These are phyloP conservation scores for Alternaria consortialis DNA, from an alignment of 2,329 filamentous ascomycete genomes.

Conservation along the genomic window DNA sequence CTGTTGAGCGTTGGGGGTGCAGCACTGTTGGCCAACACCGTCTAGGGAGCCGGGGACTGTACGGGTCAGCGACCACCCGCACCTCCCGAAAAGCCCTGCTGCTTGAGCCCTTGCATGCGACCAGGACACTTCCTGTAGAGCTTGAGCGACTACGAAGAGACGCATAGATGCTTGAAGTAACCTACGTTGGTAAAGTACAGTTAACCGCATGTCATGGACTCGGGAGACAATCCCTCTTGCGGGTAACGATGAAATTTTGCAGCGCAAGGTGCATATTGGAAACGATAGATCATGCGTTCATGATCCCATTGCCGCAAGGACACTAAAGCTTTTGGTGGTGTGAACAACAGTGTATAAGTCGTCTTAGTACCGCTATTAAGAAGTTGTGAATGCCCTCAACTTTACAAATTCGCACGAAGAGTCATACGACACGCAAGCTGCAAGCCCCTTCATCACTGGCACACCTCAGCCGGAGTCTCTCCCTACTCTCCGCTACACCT, in stretches of 20 bases:
- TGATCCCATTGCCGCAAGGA: neutral
- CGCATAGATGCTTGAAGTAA: neutral
- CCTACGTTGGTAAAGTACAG: neutral
- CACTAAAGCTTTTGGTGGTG: neutral
- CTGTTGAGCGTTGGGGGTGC: slow-evolving; percentile 21
- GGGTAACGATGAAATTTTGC: neutral
- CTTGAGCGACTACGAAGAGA: neutral
- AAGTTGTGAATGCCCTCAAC: slow-evolving; percentile 5
- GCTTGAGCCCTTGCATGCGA: slow-evolving; percentile 8
- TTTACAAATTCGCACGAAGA: slow-evolving; percentile 11
- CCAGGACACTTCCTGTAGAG: neutral
- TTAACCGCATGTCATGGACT: neutral
- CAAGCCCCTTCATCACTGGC: slow-evolving; percentile 19
- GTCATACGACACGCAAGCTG: slow-evolving; percentile 17
- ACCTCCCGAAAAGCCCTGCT: slow-evolving; percentile 4
- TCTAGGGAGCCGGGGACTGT: slow-evolving; percentile 6
- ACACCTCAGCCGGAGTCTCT: slow-evolving; percentile 32
- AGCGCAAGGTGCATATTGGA: neutral
- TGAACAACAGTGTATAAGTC: neutral
- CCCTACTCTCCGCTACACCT: slow-evolving; percentile 38
- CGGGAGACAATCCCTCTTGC: neutral
- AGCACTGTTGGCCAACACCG: slow-evolving; percentile 8
- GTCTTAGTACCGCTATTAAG: slow-evolving; percentile 14
- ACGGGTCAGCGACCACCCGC: slow-evolving; percentile 16
- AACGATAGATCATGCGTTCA: neutral